Evolutionary conservation across 257 asterid species (phyloP).

Genomic region (Solanum phureja): DNA sequence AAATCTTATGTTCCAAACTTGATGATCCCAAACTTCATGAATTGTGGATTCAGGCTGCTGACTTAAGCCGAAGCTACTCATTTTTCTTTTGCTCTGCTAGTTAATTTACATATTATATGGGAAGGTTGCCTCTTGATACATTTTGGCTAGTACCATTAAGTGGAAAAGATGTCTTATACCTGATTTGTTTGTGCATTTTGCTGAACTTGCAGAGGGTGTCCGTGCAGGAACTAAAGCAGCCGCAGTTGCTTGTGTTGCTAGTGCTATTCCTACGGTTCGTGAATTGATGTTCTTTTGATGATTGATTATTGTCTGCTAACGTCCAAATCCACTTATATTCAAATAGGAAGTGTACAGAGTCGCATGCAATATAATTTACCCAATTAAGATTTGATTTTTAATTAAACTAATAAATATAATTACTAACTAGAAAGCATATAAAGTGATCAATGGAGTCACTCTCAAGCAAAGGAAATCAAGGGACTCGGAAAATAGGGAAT

Average conservation of each 20-base stretch:
- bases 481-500: neutral
- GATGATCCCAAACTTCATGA: neutral
- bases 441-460: neutral
- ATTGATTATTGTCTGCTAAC: neutral
- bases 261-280: slow-evolving; percentile 56
- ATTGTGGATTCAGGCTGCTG: neutral
- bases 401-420: neutral
- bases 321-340: neutral
- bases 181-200: neutral
- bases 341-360: neutral
- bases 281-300: neutral
- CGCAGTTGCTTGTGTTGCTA: slow-evolving; percentile 51
- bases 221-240: slow-evolving; percentile 65
- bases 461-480: neutral
- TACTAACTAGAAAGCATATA: neutral
- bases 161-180: neutral
- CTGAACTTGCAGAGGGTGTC: slow-evolving; percentile 44
- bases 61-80: neutral
- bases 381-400: neutral
- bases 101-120: neutral
- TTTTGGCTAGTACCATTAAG: neutral
- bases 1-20: neutral
- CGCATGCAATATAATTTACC: neutral
- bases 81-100: neutral
- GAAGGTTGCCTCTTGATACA: neutral